These are phyloP conservation scores for Lyophyllum shimeji DNA, from an alignment of 768 basidiomycete genomes.

Conservation along the genomic window DNA sequence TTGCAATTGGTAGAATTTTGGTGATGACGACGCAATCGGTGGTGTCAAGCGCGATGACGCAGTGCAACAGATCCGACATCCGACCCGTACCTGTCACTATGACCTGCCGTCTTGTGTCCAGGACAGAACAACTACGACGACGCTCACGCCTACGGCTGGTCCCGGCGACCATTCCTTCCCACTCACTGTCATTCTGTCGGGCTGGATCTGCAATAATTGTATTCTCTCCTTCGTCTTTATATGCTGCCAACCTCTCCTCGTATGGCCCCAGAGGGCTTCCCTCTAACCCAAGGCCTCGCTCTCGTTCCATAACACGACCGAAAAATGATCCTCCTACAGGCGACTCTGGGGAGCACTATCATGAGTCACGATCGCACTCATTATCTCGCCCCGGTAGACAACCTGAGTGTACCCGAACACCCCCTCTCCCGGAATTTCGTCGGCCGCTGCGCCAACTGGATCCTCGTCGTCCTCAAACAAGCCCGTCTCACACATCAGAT, in stretches of 20 bases:
- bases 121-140: too few species aligned
- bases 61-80: too few species aligned
- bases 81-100: too few species aligned
- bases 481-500: slow-evolving; percentile 4
- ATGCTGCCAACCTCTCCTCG: slow-evolving; percentile 21
- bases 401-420: background rate
- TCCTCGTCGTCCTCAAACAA: background rate
- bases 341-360: background rate
- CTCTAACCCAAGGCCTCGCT: slow-evolving; percentile 29
- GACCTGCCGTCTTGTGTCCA: too few species aligned
- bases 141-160: too few species aligned
- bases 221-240: background rate
- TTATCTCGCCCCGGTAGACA: slow-evolving; percentile 2
- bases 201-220: slow-evolving; percentile 10
- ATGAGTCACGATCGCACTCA: background rate
- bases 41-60: too few species aligned
- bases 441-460: background rate
- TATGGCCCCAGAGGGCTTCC: slow-evolving; percentile 31
- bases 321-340: background rate
- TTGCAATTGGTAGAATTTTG: background rate
- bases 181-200: slow-evolving; percentile 1
- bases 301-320: slow-evolving; percentile 29
- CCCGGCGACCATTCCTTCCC: background rate
- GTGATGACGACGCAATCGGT: too few species aligned
- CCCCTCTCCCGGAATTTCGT: slow-evolving; percentile 1